Evolutionary conservation across 139 green algal species (phyloP), one percentile per base, ranked within the genome.

Genomic region (Klebsormidium nitens): DNA sequence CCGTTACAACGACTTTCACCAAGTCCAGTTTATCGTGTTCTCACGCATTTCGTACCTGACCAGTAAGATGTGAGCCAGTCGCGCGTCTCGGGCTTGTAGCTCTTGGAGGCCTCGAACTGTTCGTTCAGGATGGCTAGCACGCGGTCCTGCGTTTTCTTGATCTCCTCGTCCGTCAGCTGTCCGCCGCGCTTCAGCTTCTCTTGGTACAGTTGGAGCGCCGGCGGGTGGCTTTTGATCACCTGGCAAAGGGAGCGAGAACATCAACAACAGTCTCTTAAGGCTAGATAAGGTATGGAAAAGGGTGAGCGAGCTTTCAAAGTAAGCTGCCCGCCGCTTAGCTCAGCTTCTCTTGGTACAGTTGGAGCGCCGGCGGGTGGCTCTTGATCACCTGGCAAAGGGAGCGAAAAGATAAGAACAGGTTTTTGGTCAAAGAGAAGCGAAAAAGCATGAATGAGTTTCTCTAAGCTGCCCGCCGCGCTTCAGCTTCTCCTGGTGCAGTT

Each of bases 31-130:
- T n/a, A n/a, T n/a, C n/a, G n/a, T n/a, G n/a, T n/a, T n/a, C n/a
- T n/a, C n/a, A n/a, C n/a, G n/a, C n/a, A n/a, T n/a, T n/a, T n/a
- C n/a, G n/a, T 84, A 65, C 93, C 93, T 23, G 70, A 61, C 92
- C 91, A 97, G 76, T 95, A 83, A 57, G 69, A 85, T 28, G 86
- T 82, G 55, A 97, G 84, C 91, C 91, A 97, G 81, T 97, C 91
- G 14, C 75, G 69, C 17, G 81, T 79, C 40, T 71, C 69, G 23
- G 87, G 89, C 74, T 86, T 84, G 83, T 97, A 96, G 36, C 79
- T 79, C 79, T 93, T 91, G 59, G 80, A 76, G 3, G 63, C 66
- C 40, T 95, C 87, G 74, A 95, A 98, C 56, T 91, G 85, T 1
- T 83, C 74, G 59, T 88, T 76, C 39, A 97, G 79, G 57, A 87